Evolutionary conservation across 305 asterid genomes (phyloP), one percentile per base, ranked within the genome.

Genomic region (Solanum hybrid): DNA sequence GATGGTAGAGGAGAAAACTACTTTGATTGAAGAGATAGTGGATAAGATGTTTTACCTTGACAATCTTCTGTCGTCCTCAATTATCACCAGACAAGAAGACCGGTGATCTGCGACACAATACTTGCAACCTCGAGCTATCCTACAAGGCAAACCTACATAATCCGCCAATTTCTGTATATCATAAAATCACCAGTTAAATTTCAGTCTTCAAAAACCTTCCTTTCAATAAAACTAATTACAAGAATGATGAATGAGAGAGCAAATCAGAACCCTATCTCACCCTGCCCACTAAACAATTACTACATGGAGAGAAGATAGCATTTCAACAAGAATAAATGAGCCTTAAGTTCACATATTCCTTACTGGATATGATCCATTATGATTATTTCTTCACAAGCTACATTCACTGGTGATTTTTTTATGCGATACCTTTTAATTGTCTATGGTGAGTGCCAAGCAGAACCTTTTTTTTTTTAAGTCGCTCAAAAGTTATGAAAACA

Each of bases 41-140:
- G 88, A 91, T n/a, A 89, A 83, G 86, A 61, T 86, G 82, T 28
- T 71, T 88, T 90, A 96, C 99, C 99, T 95, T 69, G 94, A 89
- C 89, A 91, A 73, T 90, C 94, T 96, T 88, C 89, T 90, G 84
- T 95, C 99, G 86, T 97, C 99, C 92, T 92, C 96, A 87, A 97
- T 93, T 90, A 94, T 95, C 88, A 97, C 92, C 61, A 96, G 97
- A 92, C 99, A 97, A 46, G 99, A 96, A 42, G 99, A 96, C 90
- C 94, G 95, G 90, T 97, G 98, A 89, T 97, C 99, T 79, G 97
- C 96, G 88, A 51, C 94, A 90, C 99, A 97, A 88, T 96, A 96
- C 91, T 95, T 95, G 95, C 99, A 97, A 89, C 99, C 98, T 89
- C 95, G 95, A 90, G 98, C 99, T 82, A 97, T 96, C 93, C 99